These are phyloP conservation scores for Apophysomyces variabilis DNA, from an alignment of 371 early-diverging fungal genomes.

Conservation along the genomic window DNA sequence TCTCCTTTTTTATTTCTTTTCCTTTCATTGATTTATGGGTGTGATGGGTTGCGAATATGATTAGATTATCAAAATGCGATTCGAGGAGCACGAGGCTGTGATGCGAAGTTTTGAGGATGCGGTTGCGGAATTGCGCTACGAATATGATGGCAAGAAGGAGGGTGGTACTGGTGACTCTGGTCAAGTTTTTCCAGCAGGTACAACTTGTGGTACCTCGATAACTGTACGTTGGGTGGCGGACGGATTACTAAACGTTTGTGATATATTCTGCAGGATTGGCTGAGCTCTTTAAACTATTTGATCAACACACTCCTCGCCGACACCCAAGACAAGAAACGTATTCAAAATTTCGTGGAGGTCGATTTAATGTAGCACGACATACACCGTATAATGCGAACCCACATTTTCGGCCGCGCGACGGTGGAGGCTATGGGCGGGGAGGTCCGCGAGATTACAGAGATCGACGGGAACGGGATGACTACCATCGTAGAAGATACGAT, in stretches of 20 bases:
- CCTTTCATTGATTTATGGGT: conserved; percentile 4
- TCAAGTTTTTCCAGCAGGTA: conserved; percentile 17
- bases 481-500: conserved; percentile 40
- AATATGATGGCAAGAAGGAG: conserved; percentile 24
- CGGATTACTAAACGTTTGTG: background rate
- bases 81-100: conserved; percentile 45
- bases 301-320: conserved; percentile 21
- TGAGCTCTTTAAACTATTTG: conserved; percentile 25
- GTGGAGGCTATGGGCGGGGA: conserved; percentile 29
- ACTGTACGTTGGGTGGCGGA: background rate
- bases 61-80: conserved; percentile 48
- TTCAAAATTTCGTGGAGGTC: conserved; percentile 12
- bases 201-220: background rate
- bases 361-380: conserved; percentile 18
- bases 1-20: background rate
- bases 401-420: conserved; percentile 27
- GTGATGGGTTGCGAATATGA: conserved; percentile 6
- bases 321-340: background rate
- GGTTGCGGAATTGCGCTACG: conserved; percentile 43
- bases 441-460: conserved; percentile 44
- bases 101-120: conserved; percentile 51
- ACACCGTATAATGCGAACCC: conserved; percentile 18
- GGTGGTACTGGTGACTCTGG: background rate
- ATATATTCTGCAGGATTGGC: conserved; percentile 16
- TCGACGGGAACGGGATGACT: conserved; percentile 42